Conservation (phyloP, 129 eudicot genomes). For the Apium graveolens region DNA sequence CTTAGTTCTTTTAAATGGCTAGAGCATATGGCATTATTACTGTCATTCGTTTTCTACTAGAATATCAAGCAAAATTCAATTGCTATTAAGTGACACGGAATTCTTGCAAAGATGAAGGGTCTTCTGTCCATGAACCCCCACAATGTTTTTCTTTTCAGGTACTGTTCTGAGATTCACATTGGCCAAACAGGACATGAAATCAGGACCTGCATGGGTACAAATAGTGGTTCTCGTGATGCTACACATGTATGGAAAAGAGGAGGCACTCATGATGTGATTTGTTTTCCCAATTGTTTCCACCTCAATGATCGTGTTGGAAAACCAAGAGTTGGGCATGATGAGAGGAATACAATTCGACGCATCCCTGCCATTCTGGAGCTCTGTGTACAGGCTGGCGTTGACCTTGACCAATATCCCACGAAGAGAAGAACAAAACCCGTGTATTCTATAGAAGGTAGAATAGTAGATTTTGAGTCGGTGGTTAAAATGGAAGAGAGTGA, state of each 20-base stretch:
- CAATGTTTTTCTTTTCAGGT: conserved; percentile 25
- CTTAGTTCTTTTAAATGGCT: not conserved
- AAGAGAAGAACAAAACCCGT: conserved; percentile 59
- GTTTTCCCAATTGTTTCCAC: conserved; percentile 54
- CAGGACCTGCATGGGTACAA: conserved; percentile 49
- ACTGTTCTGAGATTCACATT: conserved; percentile 56
- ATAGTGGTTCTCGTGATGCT: conserved; percentile 47
- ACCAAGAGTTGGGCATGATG: conserved; percentile 56
- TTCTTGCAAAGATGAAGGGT: not conserved
- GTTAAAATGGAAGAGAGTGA: conserved; percentile 6
- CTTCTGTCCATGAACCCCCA: not conserved
- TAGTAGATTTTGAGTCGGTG: conserved; percentile 44
- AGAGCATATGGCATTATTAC: not conserved
- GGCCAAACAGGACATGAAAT: conserved; percentile 52
- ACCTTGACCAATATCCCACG: conserved; percentile 45
- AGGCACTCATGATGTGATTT: conserved; percentile 37
- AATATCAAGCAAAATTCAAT: not conserved
- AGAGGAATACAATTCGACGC: conserved; percentile 27
- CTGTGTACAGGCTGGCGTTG: conserved; percentile 59
- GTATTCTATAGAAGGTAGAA: conserved; percentile 60
- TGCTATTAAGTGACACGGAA: not conserved
- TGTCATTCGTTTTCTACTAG: not conserved
- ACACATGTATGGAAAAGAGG: conserved; percentile 60
- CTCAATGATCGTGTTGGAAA: conserved; percentile 56
- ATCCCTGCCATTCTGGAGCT: conserved; percentile 57